Evolutionary conservation across 257 asterid species (phyloP).

Genomic region (Solanum lycopersicoides): DNA sequence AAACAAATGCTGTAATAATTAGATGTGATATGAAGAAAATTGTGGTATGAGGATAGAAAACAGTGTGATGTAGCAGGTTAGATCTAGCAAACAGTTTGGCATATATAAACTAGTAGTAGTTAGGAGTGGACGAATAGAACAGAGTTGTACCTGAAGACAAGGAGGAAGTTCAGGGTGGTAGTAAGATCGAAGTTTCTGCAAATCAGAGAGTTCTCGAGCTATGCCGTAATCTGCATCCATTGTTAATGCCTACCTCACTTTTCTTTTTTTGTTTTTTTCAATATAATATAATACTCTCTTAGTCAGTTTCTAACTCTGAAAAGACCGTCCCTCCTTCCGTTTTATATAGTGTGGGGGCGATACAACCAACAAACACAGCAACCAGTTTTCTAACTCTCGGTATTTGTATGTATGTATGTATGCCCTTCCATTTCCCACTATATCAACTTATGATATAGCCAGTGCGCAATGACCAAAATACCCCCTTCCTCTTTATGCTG

Average conservation of each 20-base stretch:
- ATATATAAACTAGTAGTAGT: too few relatives aligned
- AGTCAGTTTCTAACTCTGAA: background rate
- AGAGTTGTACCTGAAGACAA: slow-evolving; percentile 39
- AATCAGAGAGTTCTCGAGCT: slow-evolving; percentile 73
- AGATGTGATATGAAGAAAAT: background rate
- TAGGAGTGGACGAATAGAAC: background rate
- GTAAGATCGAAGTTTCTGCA: slow-evolving; percentile 67
- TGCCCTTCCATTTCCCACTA: background rate
- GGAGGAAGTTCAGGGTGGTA: slow-evolving; percentile 84
- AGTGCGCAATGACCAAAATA: background rate
- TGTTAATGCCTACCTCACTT: background rate
- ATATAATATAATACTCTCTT: background rate
- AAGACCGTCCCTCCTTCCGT: background rate
- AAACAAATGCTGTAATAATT: background rate
- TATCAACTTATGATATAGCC: background rate
- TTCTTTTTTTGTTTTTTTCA: background rate
- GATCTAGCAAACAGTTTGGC: slow-evolving; percentile 6
- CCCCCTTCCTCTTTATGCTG: background rate
- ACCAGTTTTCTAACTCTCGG: background rate
- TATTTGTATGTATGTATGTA: background rate
- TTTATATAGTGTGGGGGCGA: background rate
- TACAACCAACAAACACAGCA: slow-evolving; percentile 4
- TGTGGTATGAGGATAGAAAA: background rate
- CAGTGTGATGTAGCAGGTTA: slow-evolving; percentile 5
- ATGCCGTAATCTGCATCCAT: slow-evolving; percentile 86